Evolutionary conservation across 306 rosid species (phyloP), one percentile per base, ranked within the genome.

Genomic region (Astragalus membranaceus): DNA sequence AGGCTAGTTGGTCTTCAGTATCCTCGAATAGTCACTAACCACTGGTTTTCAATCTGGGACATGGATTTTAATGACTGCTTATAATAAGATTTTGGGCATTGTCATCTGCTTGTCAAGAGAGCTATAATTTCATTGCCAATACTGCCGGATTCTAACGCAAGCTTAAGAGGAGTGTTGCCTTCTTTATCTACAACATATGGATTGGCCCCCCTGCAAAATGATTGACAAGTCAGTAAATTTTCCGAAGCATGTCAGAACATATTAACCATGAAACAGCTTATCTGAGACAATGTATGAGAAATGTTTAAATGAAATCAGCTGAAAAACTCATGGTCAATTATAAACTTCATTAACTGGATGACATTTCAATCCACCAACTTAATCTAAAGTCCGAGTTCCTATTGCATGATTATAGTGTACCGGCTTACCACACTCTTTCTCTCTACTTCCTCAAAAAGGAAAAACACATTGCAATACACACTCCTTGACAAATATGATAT

Each of bases 191-290:
- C 54, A 4, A 80, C 66, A 48, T 62, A 72, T 49, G 80, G 73
- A 80, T 84, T 72, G 44, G 88, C 91, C 73, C 96, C 91, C 77
- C 96, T 90, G 91, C 66, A 77, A 50, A 50, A 73, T 55, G 44
- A 56, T 16, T 16, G 67, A 26, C 55, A 74, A 16, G 59, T 39
- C 14, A 1, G 35, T 35, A 26, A 47, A 57, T 5, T 46, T 72
- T 60, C 37, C 43, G 3, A 46, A 43, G 70, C 50, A 13, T 47
- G 70, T 51, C 26, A 66, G 39, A 57, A 37, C 29, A 66, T 30
- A 72, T 12, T 6, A 58, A 11, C 3, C 30, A 57, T 20, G 61
- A 76, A 44, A 73, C 49, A 36, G 20, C 11, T 4, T 61, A 61
- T 29, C 42, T 36, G 50, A 43, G 61, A 55, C 64, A 37, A 32